These are phyloP conservation scores for Epicoccum nigrum DNA, from an alignment of 2,329 filamentous ascomycete species.

Conservation along the genomic window DNA sequence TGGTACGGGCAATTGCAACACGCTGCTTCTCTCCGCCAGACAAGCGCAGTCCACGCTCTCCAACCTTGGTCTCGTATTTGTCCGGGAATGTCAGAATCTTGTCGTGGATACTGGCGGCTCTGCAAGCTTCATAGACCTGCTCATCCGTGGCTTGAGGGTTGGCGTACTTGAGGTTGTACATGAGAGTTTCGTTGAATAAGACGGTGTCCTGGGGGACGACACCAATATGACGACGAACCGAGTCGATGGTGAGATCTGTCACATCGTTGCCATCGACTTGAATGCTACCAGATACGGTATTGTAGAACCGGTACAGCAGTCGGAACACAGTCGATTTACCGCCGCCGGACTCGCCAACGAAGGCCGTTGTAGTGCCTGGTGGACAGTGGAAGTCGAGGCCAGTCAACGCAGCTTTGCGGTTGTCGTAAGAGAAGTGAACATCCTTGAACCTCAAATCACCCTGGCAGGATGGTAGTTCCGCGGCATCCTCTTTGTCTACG, in stretches of 20 bases:
- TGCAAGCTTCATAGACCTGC: conserved; percentile 80
- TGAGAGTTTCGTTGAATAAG: conserved; percentile 89
- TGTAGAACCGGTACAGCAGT: conserved; percentile 95
- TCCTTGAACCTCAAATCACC: conserved; percentile 87
- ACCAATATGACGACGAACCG: conserved; percentile 87
- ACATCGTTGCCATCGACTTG: conserved; percentile 85
- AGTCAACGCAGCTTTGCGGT: conserved; percentile 81
- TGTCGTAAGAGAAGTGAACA: conserved; percentile 89
- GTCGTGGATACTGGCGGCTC: conserved; percentile 88
- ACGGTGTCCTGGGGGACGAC: conserved; percentile 97
- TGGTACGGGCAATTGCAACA: conserved; percentile 90
- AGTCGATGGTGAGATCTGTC: conserved; percentile 87
- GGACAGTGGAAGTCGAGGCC: conserved; percentile 83
- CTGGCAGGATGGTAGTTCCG: conserved; percentile 68
- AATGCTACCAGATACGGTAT: conserved; percentile 78
- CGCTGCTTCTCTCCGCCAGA: conserved; percentile 94
- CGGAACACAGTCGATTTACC: conserved; percentile 98
- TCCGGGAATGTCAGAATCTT: conserved; percentile 90
- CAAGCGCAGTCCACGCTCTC: conserved; percentile 83
- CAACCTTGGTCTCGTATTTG: conserved; percentile 86
- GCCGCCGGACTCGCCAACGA: conserved; percentile 95
- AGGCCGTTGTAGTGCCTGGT: conserved; percentile 91
- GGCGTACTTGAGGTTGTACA: conserved; percentile 94
- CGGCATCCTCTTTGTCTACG: conserved; percentile 72
- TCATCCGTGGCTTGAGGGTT: conserved; percentile 81